These are phyloP conservation scores for Lagenidium giganteum DNA, from an alignment of 352 stramenopile species.

Conservation along the genomic window DNA sequence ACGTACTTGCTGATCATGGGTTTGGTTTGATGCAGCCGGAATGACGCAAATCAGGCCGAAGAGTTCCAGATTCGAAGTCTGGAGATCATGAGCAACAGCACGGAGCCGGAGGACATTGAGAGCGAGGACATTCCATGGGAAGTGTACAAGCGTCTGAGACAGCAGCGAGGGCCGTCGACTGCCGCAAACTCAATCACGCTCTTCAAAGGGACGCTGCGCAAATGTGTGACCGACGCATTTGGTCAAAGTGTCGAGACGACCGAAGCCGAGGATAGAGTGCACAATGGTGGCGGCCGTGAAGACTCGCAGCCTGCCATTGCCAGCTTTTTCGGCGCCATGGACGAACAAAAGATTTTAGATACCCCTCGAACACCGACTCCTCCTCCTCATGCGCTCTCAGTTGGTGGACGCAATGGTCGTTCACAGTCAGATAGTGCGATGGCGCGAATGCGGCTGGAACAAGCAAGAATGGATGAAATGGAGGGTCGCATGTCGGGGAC, in stretches of 20 bases:
- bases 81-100: conserved; percentile 36
- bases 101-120: conserved; percentile 63
- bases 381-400: not conserved
- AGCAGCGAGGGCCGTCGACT: conserved; percentile 54
- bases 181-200: conserved; percentile 57
- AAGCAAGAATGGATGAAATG: conserved; percentile 2
- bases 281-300: not conserved
- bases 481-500: conserved; percentile 2
- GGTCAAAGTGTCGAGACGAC: conserved; percentile 8
- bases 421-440: conserved; percentile 52
- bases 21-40: conserved; percentile 22
- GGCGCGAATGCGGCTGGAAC: not conserved
- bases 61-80: conserved; percentile 56
- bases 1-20: too few relatives aligned
- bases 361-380: not conserved
- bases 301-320: not conserved
- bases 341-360: not conserved
- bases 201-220: conserved; percentile 57
- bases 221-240: conserved; percentile 34
- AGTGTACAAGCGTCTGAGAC: conserved; percentile 71
- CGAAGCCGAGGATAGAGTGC: too few relatives aligned
- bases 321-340: conserved; percentile 5
- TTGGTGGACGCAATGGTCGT: conserved; percentile 5
- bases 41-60: conserved; percentile 29
- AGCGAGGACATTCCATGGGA: conserved; percentile 76